phyloP scores from a whole-genome alignment of 192 early-diverging fungal species.

The Paraglomus brasilianum region DNA sequence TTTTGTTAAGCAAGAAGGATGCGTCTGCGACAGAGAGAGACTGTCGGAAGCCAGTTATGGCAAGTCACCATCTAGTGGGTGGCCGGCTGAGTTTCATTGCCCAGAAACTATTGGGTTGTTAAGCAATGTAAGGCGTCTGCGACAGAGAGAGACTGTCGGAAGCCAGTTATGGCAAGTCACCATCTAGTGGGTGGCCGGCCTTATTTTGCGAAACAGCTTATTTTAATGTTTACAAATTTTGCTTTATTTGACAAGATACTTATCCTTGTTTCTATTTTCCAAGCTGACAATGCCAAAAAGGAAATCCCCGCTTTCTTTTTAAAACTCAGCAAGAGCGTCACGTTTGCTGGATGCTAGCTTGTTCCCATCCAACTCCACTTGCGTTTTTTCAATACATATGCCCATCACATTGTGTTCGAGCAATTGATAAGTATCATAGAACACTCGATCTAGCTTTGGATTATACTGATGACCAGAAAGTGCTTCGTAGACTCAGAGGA shows the following conservation, averaged over 20 bases:
- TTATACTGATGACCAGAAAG: constrained; percentile 5
- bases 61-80: neutral
- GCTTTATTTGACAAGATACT: constrained; percentile 16
- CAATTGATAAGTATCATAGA: constrained; percentile 26
- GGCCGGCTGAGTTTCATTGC: neutral
- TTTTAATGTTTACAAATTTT: too few species aligned
- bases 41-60: constrained; percentile 19
- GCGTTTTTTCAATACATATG: constrained; percentile 23
- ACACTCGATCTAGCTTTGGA: constrained; percentile 22
- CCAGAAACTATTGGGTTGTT: neutral
- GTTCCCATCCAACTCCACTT: constrained; percentile 8
- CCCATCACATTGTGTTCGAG: constrained; percentile 25
- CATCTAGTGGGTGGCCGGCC: neutral
- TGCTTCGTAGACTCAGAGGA: constrained; percentile 18
- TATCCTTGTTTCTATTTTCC: constrained; percentile 3
- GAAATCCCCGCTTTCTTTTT: neutral
- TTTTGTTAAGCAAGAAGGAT: too few species aligned
- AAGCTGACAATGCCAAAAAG: constrained; percentile 27
- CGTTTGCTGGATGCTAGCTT: constrained; percentile 24
- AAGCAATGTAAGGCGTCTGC: neutral
- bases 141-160: constrained; percentile 24
- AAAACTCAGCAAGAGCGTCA: constrained; percentile 22
- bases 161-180: constrained; percentile 13
- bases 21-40: too few species aligned
- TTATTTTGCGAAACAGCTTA: neutral